A percentile compares a stretch with the other conserved stretches of the same genome.
Conservation (phyloP, 352 stramenopile genomes). For the Pythium folliculosum region DNA sequence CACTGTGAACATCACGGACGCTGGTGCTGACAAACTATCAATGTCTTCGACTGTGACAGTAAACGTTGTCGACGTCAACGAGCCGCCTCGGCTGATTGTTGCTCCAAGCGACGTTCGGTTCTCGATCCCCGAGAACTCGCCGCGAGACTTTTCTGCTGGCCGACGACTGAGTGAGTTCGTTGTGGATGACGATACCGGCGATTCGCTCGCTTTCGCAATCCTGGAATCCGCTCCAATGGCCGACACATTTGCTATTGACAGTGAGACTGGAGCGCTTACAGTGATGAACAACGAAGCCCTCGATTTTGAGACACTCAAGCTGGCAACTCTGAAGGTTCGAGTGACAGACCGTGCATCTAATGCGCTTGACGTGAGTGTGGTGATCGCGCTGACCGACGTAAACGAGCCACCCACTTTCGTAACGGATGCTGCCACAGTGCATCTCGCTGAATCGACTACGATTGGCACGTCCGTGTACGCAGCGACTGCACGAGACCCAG, state of each 20-base stretch:
- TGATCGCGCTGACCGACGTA: constrained; percentile 32
- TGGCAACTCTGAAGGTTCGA: constrained; percentile 15
- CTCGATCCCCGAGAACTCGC: constrained; percentile 29
- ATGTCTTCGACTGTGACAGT: constrained; percentile 13
- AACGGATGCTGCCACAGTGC: constrained; percentile 9
- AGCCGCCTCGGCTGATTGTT: constrained; percentile 24
- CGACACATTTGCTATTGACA: constrained; percentile 16
- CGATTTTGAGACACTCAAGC: constrained; percentile 26
- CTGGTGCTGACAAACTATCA: constrained; percentile 29
- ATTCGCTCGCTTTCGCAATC: constrained; percentile 20
- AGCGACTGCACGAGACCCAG: constrained; percentile 11
- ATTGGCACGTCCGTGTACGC: constrained; percentile 11
- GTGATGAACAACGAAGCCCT: constrained; percentile 13
- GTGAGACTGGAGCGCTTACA: background rate
- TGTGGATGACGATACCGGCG: constrained; percentile 26
- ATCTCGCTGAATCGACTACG: constrained; percentile 11
- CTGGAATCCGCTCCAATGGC: constrained; percentile 6
- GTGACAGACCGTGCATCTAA: constrained; percentile 22
- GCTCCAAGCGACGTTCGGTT: background rate
- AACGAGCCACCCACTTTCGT: constrained; percentile 40
- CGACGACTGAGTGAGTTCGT: constrained; percentile 18
- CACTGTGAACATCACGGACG: constrained; percentile 40
- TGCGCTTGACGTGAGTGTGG: constrained; percentile 20
- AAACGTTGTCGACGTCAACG: constrained; percentile 34
- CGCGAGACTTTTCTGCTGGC: constrained; percentile 11